Percentiles rank a stretch among this genome's conserved stretches.
phyloP scores from a whole-genome alignment of 139 green algal genomes.

The Protoeuglena noctilucae region DNA sequence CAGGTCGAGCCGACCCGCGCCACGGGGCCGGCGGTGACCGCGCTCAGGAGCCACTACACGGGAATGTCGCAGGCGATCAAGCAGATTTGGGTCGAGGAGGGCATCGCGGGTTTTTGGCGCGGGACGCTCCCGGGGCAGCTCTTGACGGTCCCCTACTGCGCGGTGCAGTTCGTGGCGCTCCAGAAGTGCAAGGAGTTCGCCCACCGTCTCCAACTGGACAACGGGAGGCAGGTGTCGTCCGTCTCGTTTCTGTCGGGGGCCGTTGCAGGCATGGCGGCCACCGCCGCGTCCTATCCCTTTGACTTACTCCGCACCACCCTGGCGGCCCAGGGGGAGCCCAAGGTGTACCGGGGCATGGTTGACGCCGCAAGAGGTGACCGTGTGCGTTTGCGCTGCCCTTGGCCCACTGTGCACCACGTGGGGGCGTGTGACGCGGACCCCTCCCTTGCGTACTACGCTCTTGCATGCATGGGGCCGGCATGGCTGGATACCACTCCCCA shows the following conservation, averaged over 20 bases:
- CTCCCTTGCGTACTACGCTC: background rate
- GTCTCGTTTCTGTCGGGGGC: conserved; percentile 72
- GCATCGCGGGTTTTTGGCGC: conserved; percentile 74
- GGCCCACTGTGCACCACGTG: too few species aligned
- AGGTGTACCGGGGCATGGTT: too few species aligned
- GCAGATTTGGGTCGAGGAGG: conserved; percentile 77
- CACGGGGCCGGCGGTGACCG: too few species aligned
- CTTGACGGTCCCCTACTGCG: conserved; percentile 88
- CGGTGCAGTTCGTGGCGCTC: conserved; percentile 88
- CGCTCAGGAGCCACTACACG: conserved; percentile 73
- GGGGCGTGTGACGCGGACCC: background rate
- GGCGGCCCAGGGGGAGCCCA: conserved; percentile 86
- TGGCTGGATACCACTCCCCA: too few species aligned
- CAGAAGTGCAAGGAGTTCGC: conserved; percentile 41
- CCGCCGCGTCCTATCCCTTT: conserved; percentile 89
- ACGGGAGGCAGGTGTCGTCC: background rate
- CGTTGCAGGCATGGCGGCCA: conserved; percentile 71
- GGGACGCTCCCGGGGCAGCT: conserved; percentile 82
- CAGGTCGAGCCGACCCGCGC: too few species aligned
- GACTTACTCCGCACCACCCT: conserved; percentile 92
- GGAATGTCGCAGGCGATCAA: conserved; percentile 58
- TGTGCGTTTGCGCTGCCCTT: too few species aligned
- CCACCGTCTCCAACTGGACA: background rate
- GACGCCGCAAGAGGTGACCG: too few species aligned
- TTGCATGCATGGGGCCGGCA: too few species aligned